Evolutionary conservation across 768 basidiomycete genomes (phyloP).

Genomic region (Leucogyrophana mollusca): DNA sequence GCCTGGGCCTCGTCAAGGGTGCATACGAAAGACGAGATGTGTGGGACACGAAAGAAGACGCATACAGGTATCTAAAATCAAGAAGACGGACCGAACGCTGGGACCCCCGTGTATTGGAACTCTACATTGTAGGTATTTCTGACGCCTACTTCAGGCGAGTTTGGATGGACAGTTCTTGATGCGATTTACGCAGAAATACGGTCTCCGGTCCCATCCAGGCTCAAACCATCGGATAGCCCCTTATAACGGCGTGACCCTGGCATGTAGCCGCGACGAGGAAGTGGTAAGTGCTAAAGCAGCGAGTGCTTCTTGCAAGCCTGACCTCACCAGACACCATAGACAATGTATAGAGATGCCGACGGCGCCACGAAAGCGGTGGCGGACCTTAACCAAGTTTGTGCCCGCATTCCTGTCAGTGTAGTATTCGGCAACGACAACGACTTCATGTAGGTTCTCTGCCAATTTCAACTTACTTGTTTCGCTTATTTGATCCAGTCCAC

Average conservation of each 20-base stretch:
- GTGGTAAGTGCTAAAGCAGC: constrained; percentile 37
- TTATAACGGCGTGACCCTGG: constrained; percentile 46
- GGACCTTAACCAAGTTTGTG: constrained; percentile 40
- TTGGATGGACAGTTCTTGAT: no score
- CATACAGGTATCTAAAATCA: constrained; percentile 34
- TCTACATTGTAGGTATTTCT: constrained; percentile 52
- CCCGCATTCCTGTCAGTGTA: constrained; percentile 47
- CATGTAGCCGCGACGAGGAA: constrained; percentile 64
- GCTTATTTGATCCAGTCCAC: constrained; percentile 20
- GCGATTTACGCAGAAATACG: constrained; percentile 40
- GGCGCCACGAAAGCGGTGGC: constrained; percentile 54
- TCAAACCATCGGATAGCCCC: constrained; percentile 25
- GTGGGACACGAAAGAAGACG: constrained; percentile 49
- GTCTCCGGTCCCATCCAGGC: constrained; percentile 38
- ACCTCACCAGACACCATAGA: constrained; percentile 32
- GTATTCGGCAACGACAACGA: constrained; percentile 51
- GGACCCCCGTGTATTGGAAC: constrained; percentile 51
- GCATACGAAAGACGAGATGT: constrained; percentile 51
- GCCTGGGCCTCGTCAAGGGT: constrained; percentile 39
- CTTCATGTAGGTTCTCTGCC: constrained; percentile 43
- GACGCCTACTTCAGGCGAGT: not conserved
- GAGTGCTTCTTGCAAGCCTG: not conserved
- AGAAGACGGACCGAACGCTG: constrained; percentile 40
- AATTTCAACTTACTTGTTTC: not conserved
- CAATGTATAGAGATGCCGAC: constrained; percentile 61